A percentile compares a stretch with the other conserved stretches of the same genome.
Evolutionary conservation across 1,284 basidiomycete species (phyloP).

Genomic region (Violaceomyces palustris): DNA sequence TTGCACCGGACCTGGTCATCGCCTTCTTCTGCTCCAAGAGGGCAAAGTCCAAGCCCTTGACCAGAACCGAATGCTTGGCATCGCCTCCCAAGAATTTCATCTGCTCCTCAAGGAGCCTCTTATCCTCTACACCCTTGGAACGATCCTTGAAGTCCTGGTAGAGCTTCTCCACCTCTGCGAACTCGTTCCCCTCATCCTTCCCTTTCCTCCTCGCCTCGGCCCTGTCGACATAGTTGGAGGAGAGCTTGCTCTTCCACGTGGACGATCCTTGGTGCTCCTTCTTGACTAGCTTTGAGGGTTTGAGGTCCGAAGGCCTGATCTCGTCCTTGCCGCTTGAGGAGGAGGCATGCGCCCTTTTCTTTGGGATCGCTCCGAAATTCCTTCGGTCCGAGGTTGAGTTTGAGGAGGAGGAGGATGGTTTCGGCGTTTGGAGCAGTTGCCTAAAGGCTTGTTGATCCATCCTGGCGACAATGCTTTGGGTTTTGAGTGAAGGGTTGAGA

Average conservation of each 20-base stretch:
- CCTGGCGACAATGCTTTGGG: neutral
- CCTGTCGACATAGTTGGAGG: conserved; percentile 17
- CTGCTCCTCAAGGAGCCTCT: conserved; percentile 63
- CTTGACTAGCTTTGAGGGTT: conserved; percentile 9
- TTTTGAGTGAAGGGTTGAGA: neutral
- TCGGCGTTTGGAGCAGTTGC: conserved; percentile 18
- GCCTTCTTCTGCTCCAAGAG: conserved; percentile 78
- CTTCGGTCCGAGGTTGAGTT: too few species aligned
- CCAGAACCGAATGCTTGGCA: conserved; percentile 73
- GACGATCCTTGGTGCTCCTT: neutral
- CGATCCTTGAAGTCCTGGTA: conserved; percentile 72
- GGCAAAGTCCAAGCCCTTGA: conserved; percentile 83
- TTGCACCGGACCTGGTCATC: conserved; percentile 56
- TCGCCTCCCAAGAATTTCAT: conserved; percentile 82
- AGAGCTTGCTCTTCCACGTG: too few species aligned
- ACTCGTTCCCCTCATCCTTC: conserved; percentile 10
- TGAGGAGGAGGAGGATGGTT: conserved; percentile 1
- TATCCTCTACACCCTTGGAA: conserved; percentile 62
- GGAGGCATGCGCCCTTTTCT: conserved; percentile 14
- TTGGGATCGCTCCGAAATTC: conserved; percentile 5
- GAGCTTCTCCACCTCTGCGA: conserved; percentile 66
- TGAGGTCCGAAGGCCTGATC: conserved; percentile 11
- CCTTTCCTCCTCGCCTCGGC: conserved; percentile 21
- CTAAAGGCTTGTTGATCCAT: conserved; percentile 47
- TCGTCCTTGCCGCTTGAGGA: neutral